phyloP scores from a whole-genome alignment of 2,329 filamentous ascomycete species.

The Nannizziopsis barbatae region DNA sequence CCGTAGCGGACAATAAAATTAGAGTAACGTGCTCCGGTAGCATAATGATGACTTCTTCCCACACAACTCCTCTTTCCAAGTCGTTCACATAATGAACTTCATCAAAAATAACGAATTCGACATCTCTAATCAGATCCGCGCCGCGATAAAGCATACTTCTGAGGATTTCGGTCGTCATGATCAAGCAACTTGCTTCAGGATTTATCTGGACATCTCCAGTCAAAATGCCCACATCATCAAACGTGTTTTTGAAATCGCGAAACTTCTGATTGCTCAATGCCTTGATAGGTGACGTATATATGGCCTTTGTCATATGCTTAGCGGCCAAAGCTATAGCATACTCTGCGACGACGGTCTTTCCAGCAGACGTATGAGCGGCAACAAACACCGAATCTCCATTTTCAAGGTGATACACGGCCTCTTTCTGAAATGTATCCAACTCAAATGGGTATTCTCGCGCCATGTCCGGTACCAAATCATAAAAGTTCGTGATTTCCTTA shows the following conservation, averaged over 20 bases:
- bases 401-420: conserved; percentile 94
- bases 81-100: conserved; percentile 99
- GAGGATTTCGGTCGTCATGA: conserved; percentile 98
- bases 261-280: conserved; percentile 98
- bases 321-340: conserved; percentile 92
- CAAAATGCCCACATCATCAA: conserved; percentile 92
- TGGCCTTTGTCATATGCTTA: conserved; percentile 99
- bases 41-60: conserved; percentile 99
- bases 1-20: conserved; percentile 88
- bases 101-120: conserved; percentile 98
- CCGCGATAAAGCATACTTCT: conserved; percentile 97
- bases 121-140: conserved; percentile 88
- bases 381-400: conserved; percentile 96
- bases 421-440: conserved; percentile 95
- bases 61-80: conserved; percentile 87
- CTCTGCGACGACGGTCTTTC: conserved; percentile 95
- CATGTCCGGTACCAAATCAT: conserved; percentile 90
- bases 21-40: conserved; percentile 92
- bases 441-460: conserved; percentile 94
- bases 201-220: conserved; percentile 98
- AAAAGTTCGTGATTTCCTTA: conserved; percentile 85
- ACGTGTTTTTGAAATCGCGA: conserved; percentile 77
- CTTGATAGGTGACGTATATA: conserved; percentile 98
- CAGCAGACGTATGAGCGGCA: conserved; percentile 91
- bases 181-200: conserved; percentile 91